Evolutionary conservation across 2,329 filamentous ascomycete species (phyloP).

Genomic region (Emmonsiellopsis sp.): DNA sequence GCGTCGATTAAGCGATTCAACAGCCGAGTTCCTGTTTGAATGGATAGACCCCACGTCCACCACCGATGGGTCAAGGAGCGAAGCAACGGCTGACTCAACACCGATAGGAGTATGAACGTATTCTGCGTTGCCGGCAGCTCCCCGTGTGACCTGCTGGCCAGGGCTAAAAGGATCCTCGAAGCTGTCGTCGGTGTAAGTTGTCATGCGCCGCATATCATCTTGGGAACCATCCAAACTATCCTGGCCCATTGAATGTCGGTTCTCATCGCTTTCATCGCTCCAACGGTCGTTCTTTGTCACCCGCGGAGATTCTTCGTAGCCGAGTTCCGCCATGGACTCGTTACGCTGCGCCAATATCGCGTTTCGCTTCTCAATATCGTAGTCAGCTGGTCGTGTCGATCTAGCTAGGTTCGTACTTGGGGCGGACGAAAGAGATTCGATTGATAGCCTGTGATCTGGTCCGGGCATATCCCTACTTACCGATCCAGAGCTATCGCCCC

Average conservation of each 20-base stretch:
- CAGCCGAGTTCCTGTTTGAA: slow-evolving; percentile 38
- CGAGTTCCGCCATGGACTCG: slow-evolving; percentile 25
- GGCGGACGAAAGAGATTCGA: slow-evolving; percentile 49
- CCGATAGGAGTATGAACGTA: slow-evolving; percentile 63
- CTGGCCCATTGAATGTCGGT: slow-evolving; percentile 8
- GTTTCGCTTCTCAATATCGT: slow-evolving; percentile 41
- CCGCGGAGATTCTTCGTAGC: slow-evolving; percentile 27
- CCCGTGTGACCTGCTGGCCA: slow-evolving; percentile 61
- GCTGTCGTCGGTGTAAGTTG: slow-evolving; percentile 47
- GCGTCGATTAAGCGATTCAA: slow-evolving; percentile 29
- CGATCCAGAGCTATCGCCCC: slow-evolving; percentile 45
- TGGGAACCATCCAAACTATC: slow-evolving; percentile 39
- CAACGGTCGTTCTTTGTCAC: slow-evolving; percentile 14
- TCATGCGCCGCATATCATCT: slow-evolving; percentile 42
- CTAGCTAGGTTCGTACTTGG: slow-evolving; percentile 49
- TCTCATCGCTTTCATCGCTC: slow-evolving; percentile 13
- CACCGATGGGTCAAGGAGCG: slow-evolving; percentile 73
- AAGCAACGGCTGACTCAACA: slow-evolving; percentile 85
- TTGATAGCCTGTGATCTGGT: slow-evolving; percentile 39
- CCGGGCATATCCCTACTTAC: slow-evolving; percentile 42
- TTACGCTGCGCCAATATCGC: slow-evolving; percentile 40
- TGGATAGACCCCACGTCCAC: slow-evolving; percentile 52
- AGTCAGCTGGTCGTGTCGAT: slow-evolving; percentile 44
- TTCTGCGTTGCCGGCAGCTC: slow-evolving; percentile 62
- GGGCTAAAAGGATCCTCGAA: slow-evolving; percentile 46